Evolutionary conservation across 2,329 filamentous ascomycete species (phyloP).

Genomic region (Eurotiales sp.): DNA sequence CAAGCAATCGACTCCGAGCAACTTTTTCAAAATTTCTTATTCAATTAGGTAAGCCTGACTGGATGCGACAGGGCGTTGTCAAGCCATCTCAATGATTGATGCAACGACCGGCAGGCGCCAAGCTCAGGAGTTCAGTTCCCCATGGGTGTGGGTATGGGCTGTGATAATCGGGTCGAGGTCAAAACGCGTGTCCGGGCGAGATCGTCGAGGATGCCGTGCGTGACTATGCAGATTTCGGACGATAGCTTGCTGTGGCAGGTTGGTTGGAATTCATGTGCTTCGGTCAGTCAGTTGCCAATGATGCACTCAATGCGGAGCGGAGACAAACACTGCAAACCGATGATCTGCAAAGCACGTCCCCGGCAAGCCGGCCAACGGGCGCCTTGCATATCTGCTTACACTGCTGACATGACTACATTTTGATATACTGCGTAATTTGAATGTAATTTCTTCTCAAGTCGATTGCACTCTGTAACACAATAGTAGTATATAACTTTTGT

Average conservation of each 20-base stretch:
- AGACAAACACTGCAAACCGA: conserved; percentile 15
- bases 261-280: not conserved
- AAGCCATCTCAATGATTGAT: conserved; percentile 1
- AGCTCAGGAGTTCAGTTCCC: not conserved
- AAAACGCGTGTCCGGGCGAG: not conserved
- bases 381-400: too few species aligned
- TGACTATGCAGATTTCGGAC: not conserved
- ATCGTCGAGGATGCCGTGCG: not conserved
- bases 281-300: too few species aligned
- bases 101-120: not conserved
- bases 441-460: too few species aligned
- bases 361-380: too few species aligned
- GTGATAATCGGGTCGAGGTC: not conserved
- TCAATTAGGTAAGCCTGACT: not conserved
- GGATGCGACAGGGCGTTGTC: not conserved
- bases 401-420: too few species aligned
- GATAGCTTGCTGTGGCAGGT: not conserved
- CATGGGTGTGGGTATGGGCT: not conserved
- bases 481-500: not conserved
- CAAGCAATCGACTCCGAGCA: not conserved
- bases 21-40: not conserved
- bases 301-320: not conserved
- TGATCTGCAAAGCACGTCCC: too few species aligned
- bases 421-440: too few species aligned
- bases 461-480: too few species aligned